Percentiles rank a stretch among this genome's conserved stretches.
phyloP scores from a whole-genome alignment of 2,329 filamentous ascomycete species.

The Rhynchosporium secalis region DNA sequence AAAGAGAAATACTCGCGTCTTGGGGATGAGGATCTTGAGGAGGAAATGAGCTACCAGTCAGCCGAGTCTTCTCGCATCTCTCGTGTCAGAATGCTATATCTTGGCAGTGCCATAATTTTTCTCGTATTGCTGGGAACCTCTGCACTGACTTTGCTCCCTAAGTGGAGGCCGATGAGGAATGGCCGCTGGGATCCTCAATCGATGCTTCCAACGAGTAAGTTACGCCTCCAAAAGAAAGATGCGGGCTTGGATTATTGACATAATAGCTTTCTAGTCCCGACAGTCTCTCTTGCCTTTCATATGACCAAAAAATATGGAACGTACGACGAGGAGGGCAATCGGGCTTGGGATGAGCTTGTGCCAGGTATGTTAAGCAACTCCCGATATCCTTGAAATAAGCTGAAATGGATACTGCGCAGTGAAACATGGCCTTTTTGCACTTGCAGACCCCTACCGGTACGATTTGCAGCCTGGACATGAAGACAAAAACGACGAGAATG shows the following conservation, averaged over 20 bases:
- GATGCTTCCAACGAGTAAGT: conserved; percentile 10
- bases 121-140: not conserved
- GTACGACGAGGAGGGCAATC: conserved; percentile 5
- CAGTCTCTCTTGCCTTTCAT: not conserved
- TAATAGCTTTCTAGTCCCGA: not conserved
- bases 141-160: not conserved
- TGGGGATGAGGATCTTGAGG: not conserved
- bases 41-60: not conserved
- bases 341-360: conserved; percentile 11
- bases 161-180: conserved; percentile 7
- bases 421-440: conserved; percentile 11
- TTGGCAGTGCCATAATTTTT: not conserved
- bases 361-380: conserved; percentile 3
- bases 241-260: not conserved
- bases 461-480: conserved; percentile 9
- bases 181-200: conserved; percentile 15
- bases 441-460: conserved; percentile 10
- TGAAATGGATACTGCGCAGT: not conserved
- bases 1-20: not conserved
- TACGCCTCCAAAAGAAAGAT: not conserved
- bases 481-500: conserved; percentile 4
- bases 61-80: not conserved
- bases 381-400: not conserved
- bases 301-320: conserved; percentile 7
- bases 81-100: not conserved